Percentiles rank a stretch among this genome's conserved stretches.
Conservation (phyloP, 495 filamentous ascomycete species). For the Aspergillus baeticus region DNA sequence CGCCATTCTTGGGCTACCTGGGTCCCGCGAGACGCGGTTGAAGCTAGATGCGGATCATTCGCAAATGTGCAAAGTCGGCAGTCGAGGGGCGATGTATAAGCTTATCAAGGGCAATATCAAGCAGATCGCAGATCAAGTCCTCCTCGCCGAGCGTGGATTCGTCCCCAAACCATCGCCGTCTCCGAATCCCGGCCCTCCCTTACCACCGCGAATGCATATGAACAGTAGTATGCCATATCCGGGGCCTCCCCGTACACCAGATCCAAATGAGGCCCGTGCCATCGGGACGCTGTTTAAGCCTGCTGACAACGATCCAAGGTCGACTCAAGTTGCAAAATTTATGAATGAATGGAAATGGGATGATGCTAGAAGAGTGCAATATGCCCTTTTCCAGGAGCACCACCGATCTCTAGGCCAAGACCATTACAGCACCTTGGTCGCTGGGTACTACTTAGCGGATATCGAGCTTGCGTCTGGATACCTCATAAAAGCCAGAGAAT, state of each 20-base stretch:
- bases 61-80: conserved; percentile 38
- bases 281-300: conserved; percentile 24
- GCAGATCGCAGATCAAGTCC: conserved; percentile 35
- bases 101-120: conserved; percentile 42
- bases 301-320: conserved; percentile 32
- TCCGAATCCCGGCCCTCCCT: conserved; percentile 21
- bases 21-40: conserved; percentile 37
- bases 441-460: conserved; percentile 34
- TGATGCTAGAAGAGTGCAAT: conserved; percentile 31
- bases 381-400: conserved; percentile 40
- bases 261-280: conserved; percentile 11
- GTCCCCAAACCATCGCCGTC: conserved; percentile 26
- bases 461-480: conserved; percentile 30
- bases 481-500: conserved; percentile 29
- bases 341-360: conserved; percentile 35
- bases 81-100: conserved; percentile 36
- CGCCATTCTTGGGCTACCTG: conserved; percentile 36
- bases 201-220: conserved; percentile 33
- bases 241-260: conserved; percentile 16
- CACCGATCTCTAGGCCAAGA: conserved; percentile 32
- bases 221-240: conserved; percentile 35
- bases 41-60: conserved; percentile 43
- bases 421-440: conserved; percentile 32
- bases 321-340: conserved; percentile 27
- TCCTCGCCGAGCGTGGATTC: conserved; percentile 34